phyloP scores from a whole-genome alignment of 352 stramenopile genomes.

The Phytophthora fragariae region DNA sequence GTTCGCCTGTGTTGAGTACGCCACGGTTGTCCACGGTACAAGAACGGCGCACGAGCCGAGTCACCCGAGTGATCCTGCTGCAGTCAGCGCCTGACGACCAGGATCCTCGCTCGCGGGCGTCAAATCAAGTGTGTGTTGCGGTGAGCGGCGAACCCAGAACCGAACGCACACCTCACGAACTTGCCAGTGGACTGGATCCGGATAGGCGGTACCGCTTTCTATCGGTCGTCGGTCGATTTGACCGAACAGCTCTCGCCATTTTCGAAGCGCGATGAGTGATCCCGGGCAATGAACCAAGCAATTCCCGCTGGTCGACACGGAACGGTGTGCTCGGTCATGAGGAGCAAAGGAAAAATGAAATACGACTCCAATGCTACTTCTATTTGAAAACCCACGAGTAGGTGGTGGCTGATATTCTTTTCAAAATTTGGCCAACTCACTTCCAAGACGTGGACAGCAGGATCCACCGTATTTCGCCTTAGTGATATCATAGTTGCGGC shows the following conservation, averaged over 20 bases:
- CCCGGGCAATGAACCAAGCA: too few relatives aligned
- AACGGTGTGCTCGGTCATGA: neutral
- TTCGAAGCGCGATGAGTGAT: constrained; percentile 1
- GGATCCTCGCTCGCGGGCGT: too few relatives aligned
- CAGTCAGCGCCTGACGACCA: neutral
- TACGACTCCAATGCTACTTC: too few relatives aligned
- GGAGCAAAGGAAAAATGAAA: too few relatives aligned
- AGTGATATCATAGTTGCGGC: too few relatives aligned
- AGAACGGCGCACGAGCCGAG: neutral
- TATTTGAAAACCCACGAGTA: too few relatives aligned
- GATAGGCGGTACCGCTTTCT: neutral
- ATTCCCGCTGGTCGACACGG: too few relatives aligned
- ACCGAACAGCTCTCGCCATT: neutral
- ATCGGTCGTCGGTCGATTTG: neutral
- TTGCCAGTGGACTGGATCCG: neutral
- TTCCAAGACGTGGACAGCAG: too few relatives aligned
- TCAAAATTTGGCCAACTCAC: neutral
- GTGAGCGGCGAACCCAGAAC: constrained; percentile 12
- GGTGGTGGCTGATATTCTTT: neutral
- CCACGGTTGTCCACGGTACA: neutral
- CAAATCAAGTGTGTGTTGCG: neutral
- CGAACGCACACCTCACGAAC: neutral
- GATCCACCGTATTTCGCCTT: neutral
- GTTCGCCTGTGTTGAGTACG: neutral
- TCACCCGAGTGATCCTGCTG: neutral